Percentiles rank a stretch among this genome's conserved stretches.
Evolutionary conservation across 78 protist genomes (phyloP).

Genomic region (Anaeramoeba ignava): DNA sequence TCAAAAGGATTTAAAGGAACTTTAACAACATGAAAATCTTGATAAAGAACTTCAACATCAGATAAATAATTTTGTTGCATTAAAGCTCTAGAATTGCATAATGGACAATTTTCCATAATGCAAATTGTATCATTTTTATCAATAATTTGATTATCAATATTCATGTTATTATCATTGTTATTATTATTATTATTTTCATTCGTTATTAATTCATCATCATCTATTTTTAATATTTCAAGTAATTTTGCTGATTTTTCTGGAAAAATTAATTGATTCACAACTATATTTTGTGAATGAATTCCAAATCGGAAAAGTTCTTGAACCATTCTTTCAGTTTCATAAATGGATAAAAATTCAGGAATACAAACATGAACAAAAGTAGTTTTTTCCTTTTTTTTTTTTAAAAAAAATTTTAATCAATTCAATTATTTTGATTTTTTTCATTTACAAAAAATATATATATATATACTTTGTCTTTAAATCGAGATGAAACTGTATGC

Average conservation of each 20-base stretch:
- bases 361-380: constrained; percentile 96
- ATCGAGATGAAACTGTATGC: background rate
- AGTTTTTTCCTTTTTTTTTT: constrained; percentile 43
- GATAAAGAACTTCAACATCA: background rate
- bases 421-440: too few species aligned
- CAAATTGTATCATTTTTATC: too few species aligned
- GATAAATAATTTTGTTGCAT: background rate
- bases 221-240: background rate
- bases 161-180: background rate
- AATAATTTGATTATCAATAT: background rate
- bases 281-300: background rate
- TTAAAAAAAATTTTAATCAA: too few species aligned
- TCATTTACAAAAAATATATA: background rate
- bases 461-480: background rate
- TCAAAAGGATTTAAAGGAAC: background rate
- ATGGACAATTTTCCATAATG: background rate
- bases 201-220: background rate
- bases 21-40: constrained; percentile 4
- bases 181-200: background rate
- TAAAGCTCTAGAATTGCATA: background rate
- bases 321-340: constrained; percentile 97
- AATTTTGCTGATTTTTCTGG: background rate
- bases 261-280: background rate
- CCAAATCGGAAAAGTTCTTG: constrained; percentile 25
- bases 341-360: constrained; percentile 91